Evolutionary conservation across 2,329 filamentous ascomycete species (phyloP).

Genomic region (Apiospora saccharicola): DNA sequence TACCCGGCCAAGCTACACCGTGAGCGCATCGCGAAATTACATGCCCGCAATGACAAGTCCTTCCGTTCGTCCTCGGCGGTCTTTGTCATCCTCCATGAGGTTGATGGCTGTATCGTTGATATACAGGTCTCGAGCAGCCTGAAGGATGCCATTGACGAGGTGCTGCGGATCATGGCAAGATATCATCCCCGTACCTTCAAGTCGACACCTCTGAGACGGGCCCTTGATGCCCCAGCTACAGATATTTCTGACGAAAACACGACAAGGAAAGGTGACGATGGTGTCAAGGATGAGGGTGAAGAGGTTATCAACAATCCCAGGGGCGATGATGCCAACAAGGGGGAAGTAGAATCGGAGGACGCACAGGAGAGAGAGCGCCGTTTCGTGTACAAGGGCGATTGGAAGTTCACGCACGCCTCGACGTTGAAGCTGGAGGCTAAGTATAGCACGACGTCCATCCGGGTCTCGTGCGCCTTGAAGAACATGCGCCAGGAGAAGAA

Average conservation of each 20-base stretch:
- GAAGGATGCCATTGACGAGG: background rate
- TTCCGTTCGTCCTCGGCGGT: background rate
- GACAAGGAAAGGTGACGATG: background rate
- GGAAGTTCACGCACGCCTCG: background rate
- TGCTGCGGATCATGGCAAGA: background rate
- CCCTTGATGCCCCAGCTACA: background rate
- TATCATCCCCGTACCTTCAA: background rate
- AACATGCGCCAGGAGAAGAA: background rate
- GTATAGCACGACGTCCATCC: background rate
- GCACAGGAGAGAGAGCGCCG: background rate
- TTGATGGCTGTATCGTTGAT: background rate
- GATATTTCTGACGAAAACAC: background rate
- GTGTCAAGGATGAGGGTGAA: background rate
- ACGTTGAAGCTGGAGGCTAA: background rate
- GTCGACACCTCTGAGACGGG: too few relatives aligned
- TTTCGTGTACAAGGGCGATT: background rate
- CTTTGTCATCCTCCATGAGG: background rate
- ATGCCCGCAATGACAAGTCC: background rate
- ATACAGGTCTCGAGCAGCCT: background rate
- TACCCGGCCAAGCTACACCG: background rate
- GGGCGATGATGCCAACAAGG: background rate
- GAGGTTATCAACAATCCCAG: too few relatives aligned
- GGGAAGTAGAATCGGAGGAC: background rate
- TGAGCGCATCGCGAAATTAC: background rate
- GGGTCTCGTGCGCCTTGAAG: background rate